A percentile compares a stretch with the other conserved stretches of the same genome.
These are phyloP conservation scores for Pestalotiopsis sp. DNA, from an alignment of 2,329 filamentous ascomycete genomes.

Conservation along the genomic window DNA sequence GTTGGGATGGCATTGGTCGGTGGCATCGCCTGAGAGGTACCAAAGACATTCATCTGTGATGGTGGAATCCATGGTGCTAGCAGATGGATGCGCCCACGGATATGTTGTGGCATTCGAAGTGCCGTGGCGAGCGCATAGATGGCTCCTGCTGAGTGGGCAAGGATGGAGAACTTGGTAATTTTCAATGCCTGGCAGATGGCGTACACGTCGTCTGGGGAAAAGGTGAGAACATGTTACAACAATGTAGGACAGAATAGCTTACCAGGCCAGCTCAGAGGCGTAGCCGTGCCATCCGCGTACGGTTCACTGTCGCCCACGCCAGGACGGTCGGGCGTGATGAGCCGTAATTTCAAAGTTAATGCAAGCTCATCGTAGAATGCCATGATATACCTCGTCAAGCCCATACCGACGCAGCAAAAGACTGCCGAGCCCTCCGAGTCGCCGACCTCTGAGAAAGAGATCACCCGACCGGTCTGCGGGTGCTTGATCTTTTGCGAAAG, in stretches of 20 bases:
- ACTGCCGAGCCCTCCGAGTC: conserved; percentile 90
- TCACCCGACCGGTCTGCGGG: conserved; percentile 81
- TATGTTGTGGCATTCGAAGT: conserved; percentile 92
- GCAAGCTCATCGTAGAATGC: conserved; percentile 98
- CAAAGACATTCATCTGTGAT: conserved; percentile 83
- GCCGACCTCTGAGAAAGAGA: conserved; percentile 96
- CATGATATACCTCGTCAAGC: conserved; percentile 90
- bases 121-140: conserved; percentile 97
- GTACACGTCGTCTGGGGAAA: conserved; percentile 71
- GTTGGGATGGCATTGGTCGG: conserved; percentile 88
- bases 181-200: conserved; percentile 90
- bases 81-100: conserved; percentile 90
- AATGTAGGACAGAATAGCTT: conserved; percentile 36
- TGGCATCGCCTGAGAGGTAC: conserved; percentile 71
- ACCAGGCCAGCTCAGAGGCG: conserved; percentile 93
- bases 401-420: conserved; percentile 98
- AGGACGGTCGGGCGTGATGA: conserved; percentile 93
- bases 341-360: conserved; percentile 79
- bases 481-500: conserved; percentile 87
- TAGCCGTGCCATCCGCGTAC: conserved; percentile 79
- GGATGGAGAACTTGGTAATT: conserved; percentile 93
- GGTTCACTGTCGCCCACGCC: conserved; percentile 91
- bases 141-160: conserved; percentile 96
- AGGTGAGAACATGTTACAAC: conserved; percentile 28
- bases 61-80: conserved; percentile 97